Base-by-base conservation (phyloP, 371 early-diverging fungal species). In the Apophysomyces variabilis region DNA sequence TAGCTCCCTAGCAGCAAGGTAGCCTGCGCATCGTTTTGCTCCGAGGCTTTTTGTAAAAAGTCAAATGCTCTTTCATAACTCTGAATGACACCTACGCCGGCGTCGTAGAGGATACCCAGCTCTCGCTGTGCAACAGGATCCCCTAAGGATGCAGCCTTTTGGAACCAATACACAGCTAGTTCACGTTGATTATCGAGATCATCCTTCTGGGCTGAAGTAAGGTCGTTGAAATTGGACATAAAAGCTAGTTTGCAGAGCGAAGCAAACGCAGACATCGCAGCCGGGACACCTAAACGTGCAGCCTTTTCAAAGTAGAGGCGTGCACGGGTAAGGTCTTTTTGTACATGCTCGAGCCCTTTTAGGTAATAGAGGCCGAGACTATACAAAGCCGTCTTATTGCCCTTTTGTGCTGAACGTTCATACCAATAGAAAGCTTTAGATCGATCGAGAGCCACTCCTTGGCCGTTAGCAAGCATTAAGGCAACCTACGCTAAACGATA, bases 61-160 rank as follows among this genome's bases (percentile, higher is more conserved):
- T 87, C 71, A 69, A 92, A 91, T 11, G 96, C 94, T 63, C 86
- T 86, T 35, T 78, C 76, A 65, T 93, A 90, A 60, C 82, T 80
- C 65, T 84, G 86, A 6, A 72, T 72, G 35, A 91, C 75, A 4
- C 90, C 87, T 38, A 84, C 73, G 13, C 92, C 93, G 35, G 74
- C 69, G 43, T 92, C 92, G 69, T 94, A 94, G 88, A 94, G 90
- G 38, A 90, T 89, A 7, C 91, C 89, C 3, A 96, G 82, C 36
- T 91, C 91, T 50, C 94, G 85, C 77, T 90, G 89, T 35, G 95
- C 93, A 14, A 70, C 57, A 0, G 83, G 65, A 46, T 86, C 76
- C 9, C 76, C 77, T 32, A 74, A 64, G 0, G 76, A 67, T 1
- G 86, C 87, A 3, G 87, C 82, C 43, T 71, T 75, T 32, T 68